Conservation (phyloP, 2,329 filamentous ascomycete genomes). For the Alternaria postmessia region DNA sequence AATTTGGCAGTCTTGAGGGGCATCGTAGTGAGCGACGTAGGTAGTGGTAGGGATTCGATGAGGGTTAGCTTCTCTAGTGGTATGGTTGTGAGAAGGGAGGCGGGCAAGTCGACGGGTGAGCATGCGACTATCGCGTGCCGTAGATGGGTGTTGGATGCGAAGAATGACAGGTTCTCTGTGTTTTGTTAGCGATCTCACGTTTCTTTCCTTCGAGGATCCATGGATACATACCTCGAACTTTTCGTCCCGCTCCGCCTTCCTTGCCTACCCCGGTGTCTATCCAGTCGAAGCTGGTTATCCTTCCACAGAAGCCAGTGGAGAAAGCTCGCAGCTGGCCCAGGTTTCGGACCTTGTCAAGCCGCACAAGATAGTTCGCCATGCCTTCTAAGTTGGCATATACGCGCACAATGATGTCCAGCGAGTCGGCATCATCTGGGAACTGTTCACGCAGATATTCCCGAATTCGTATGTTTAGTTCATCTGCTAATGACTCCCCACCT, state of each 20-base stretch:
- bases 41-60: constrained; percentile 43
- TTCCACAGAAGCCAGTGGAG: constrained; percentile 48
- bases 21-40: constrained; percentile 37
- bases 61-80: constrained; percentile 46
- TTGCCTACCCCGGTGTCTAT: constrained; percentile 49
- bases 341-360: constrained; percentile 47
- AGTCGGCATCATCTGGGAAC: constrained; percentile 44
- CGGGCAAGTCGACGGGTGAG: constrained; percentile 41
- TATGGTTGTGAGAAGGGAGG: constrained; percentile 42
- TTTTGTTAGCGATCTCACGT: constrained; percentile 10
- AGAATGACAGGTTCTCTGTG: constrained; percentile 47
- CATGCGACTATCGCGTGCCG: constrained; percentile 48
- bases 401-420: constrained; percentile 46
- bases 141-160: constrained; percentile 45
- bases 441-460: constrained; percentile 48
- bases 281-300: constrained; percentile 49
- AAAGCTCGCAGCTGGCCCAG: constrained; percentile 47
- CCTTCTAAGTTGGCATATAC: constrained; percentile 50
- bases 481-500: constrained; percentile 46
- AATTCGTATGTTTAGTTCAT: constrained; percentile 45
- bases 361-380: constrained; percentile 48
- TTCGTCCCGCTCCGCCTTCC: constrained; percentile 44
- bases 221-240: constrained; percentile 42
- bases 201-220: too few relatives aligned
- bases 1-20: constrained; percentile 41